Conservation (phyloP, 176 grass and related monocot species). For the Leersia perrieri region DNA sequence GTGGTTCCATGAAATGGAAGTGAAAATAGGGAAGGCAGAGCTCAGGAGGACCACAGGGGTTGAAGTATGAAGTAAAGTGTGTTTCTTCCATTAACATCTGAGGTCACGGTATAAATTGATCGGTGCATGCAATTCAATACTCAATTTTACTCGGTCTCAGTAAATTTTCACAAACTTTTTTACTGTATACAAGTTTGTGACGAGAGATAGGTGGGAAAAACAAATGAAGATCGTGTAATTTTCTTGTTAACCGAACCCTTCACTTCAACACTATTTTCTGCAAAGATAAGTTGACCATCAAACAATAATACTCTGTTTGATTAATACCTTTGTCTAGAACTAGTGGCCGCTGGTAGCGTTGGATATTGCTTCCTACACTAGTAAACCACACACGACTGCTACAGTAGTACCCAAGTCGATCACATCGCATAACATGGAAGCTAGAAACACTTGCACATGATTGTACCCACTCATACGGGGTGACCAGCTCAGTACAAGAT, state of each 20-base stretch:
- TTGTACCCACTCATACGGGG: neutral
- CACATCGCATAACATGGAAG: conserved; percentile 18
- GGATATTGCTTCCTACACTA: neutral
- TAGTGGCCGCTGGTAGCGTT: neutral
- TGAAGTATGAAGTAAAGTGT: neutral
- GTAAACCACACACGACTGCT: neutral
- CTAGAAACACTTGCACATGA: conserved; percentile 28
- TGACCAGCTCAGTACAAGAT: conserved; percentile 13
- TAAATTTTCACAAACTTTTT: neutral
- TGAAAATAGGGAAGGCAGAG: neutral
- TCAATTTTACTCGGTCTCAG: neutral
- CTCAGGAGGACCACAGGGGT: neutral
- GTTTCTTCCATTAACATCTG: neutral
- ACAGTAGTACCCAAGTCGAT: neutral
- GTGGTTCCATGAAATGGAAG: neutral
- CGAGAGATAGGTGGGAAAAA: neutral
- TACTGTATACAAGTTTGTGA: neutral
- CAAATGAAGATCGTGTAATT: neutral
- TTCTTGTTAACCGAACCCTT: neutral
- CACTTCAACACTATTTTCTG: neutral
- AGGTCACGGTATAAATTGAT: neutral
- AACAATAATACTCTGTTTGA: neutral
- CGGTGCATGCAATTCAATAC: neutral
- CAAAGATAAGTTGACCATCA: conserved; percentile 16
- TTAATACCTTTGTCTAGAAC: neutral